Evolutionary conservation across 768 basidiomycete species (phyloP), one percentile per base, ranked within the genome.

Genomic region (Kwoniella botswanensis): DNA sequence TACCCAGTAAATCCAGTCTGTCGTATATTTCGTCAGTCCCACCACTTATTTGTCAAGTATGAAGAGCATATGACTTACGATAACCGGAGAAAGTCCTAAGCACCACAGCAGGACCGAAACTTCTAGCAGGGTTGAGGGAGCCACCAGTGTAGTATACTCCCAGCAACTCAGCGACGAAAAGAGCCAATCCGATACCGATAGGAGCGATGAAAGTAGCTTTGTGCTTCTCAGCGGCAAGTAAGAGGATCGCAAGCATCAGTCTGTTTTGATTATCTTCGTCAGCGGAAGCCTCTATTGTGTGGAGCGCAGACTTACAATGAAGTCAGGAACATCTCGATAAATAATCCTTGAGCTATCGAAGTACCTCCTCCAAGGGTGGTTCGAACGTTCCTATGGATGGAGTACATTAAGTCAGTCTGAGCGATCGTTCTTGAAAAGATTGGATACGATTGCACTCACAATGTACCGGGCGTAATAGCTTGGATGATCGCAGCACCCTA

Each of bases 181-280:
- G 72, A 17, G 83, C 77, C 5, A 83, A 77, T 64, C 84, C 85
- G 63, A 86, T 86, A 60, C 85, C 85, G 72, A 86, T 81, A 0
- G 85, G 85, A 12, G 85, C 84, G 41, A 86, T 79, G 76, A 83
- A 85, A 0, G 85, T 85, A 1, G 84, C 85, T 67, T 84, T 84
- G 74, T 83, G 82, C 68, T 83, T 83, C 72, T 83, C 82, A 26
- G 82, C 82, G 21, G 82, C 82, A 3, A 83, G 78, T 4, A 83
- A 67, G 18, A 83, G 72, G 42, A 79, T 79, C 35, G 75, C 75
- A 5, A 76, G 60, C 75, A 76, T 76, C 62, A 79, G 68, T 22
- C 75, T 74, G 62, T 17, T 42, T 54, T 21, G 52, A 55, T 63
- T 26, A 15, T 50, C 7, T 10, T 15, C 13, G 60, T 11, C 63